phyloP scores from a whole-genome alignment of 805 yeast species.

The Myxozyma udenii region DNA sequence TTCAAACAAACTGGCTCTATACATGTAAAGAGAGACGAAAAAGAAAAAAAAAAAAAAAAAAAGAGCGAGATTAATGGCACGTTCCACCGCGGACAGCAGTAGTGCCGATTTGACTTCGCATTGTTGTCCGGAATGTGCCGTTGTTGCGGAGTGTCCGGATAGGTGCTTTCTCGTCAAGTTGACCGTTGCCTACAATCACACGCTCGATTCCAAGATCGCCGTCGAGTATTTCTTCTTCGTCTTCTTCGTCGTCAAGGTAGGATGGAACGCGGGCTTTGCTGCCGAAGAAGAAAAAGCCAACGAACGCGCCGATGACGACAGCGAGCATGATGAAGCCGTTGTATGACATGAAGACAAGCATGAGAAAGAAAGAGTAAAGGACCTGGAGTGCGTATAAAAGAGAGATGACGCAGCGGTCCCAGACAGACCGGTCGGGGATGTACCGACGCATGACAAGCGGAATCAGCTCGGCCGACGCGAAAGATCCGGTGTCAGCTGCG shows the following conservation, averaged over 20 bases:
- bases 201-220: slow-evolving; percentile 9
- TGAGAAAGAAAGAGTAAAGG: slow-evolving; percentile 27
- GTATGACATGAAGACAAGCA: slow-evolving; percentile 27
- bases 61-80: slow-evolving; percentile 25
- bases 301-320: slow-evolving; percentile 27
- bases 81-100: slow-evolving; percentile 27
- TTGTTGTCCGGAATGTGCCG: background rate
- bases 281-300: slow-evolving; percentile 27
- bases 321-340: slow-evolving; percentile 25
- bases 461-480: slow-evolving; percentile 8
- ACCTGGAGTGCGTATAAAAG: slow-evolving; percentile 26
- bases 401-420: slow-evolving; percentile 18
- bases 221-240: background rate
- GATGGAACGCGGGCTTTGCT: slow-evolving; percentile 20
- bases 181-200: background rate
- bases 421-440: slow-evolving; percentile 20
- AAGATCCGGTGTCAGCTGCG: background rate
- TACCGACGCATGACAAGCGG: slow-evolving; percentile 19
- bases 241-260: background rate
- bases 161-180: background rate
- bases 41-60: background rate
- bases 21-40: too few relatives aligned
- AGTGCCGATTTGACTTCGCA: slow-evolving; percentile 14
- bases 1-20: too few relatives aligned
- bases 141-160: background rate